Base-by-base conservation (phyloP, 106 monocot genomes). In the Dendrobium nobile region DNA sequence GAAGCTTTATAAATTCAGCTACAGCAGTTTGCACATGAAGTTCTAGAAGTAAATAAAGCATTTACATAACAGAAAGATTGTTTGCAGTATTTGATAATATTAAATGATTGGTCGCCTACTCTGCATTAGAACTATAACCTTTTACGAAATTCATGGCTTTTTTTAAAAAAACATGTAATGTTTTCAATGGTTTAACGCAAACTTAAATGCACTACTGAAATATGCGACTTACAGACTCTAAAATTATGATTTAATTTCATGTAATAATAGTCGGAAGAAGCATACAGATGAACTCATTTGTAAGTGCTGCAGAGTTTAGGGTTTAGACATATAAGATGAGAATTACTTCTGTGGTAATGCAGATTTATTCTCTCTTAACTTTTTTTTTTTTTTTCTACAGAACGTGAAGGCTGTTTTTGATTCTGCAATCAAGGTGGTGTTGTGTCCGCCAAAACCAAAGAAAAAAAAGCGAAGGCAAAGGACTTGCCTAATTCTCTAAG, bases 331-430 rank as follows among this genome's bases (percentile, higher is more conserved):
- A 56, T 45, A 56, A 19, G 56, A 56, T 56, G 15, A 56, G 3
- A 56, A 56, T 56, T 56, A 56, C 19, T 56, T 17, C 56, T 1
- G 56, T 17, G 56, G 56, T 56, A 8, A 11, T 3, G 18, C 13
- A 56, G 19, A 56, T 56, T 56, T 56, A 56, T 16, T 9, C 9
- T 45, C 45, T 45, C 6, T 37, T 37, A 37, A 37, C 37, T 37
- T 54, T 51, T 72, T 26, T 10, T 73, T n/a, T 22, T 82, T 22
- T 26, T 78, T 10, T 24, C 42, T 77, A 37, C 82, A 88, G 88
- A 88, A 88, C 73, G 88, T 88, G 76, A 88, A 88, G 79, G 79
- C 72, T 27, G 88, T 88, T 24, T 88, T 88, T 80, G 88, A 88
- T 85, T 68, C 82, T 85, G 88, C 88, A 75, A 88, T 88, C 77